Evolutionary conservation across 2,329 filamentous ascomycete species (phyloP), one percentile per base, ranked within the genome.

Genomic region (Trichoderma sp.): DNA sequence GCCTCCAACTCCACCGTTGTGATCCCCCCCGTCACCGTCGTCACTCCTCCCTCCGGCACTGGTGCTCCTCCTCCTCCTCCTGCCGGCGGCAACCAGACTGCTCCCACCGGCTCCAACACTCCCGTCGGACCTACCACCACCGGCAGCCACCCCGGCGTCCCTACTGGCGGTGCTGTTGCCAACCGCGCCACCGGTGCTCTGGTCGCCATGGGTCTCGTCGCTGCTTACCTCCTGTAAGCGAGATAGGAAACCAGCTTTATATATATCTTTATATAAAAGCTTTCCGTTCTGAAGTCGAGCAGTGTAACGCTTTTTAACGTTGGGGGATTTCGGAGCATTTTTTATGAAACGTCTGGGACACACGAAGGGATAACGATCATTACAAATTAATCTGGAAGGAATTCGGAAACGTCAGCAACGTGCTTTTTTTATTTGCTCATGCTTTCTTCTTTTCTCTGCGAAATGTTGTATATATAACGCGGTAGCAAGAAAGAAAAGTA

Each of bases 191-290:
- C 77, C 35, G 77, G 78, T 27, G 74, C 80, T 13, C 75, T 81
- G 29, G 82, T 79, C 7, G 75, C 78, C 14, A 74, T 80, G 29
- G 83, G 81, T 27, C 69, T 83, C 37, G 72, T 79, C 11, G 82
- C 77, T 58, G 81, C 76, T 66, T 81, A 78, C 72, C 75, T 85
- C 69, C 69, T 85, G 65, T 86, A 80, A 80, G 60, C 27, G 52
- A 68, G 58, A 4, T 4, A 31, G 14, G 49, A 6, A 6, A 19
- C 1, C 8, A 31, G 37, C 29, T 53, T 53, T 40, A 7, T 33
- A 7, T 33, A 35, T 4, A 5, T 13, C 4, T 14, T 13, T 14
- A 14, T 19, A 43, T n/a, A 43, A 43, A 43, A 43, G 21, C 33
- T 62, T 67, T 67, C 33, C 52, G 21, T 11, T 64, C 59, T 47